Evolutionary conservation across 2,329 filamentous ascomycete genomes (phyloP), one percentile per base, ranked within the genome.

Genomic region (Cadophora malorum): DNA sequence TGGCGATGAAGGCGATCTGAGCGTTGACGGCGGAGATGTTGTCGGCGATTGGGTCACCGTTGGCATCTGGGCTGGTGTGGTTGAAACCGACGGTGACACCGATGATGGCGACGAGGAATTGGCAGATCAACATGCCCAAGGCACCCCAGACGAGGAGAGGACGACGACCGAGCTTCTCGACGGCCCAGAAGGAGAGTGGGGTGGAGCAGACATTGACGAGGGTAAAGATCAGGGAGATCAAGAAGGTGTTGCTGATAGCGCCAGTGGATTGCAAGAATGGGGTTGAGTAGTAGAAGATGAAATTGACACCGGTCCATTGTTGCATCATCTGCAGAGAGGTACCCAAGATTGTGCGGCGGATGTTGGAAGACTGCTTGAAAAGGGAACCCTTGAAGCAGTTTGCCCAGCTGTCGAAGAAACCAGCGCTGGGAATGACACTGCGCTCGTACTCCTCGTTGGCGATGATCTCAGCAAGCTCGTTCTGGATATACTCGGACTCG

Each of bases 371-470:
- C 67, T 85, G 84, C 70, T 75, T 59, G 56, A 59, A 82, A 71
- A 93, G 83, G 73, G 88, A 86, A 73, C 91, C 87, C 70, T 77
- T 86, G 80, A 92, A 88, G 84, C 88, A 90, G 77, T 85, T 86
- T 73, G 82, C 79, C 93, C 93, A 96, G 76, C 84, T 86, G 74
- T 82, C 82, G 78, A 90, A 83, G 84, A 90, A 93, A 74, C 86
- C 85, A 73, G 83, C 83, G 72, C 84, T 80, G 71, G 91, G 90
- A 68, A 91, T 89, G 68, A 90, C 81, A 61, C 86, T 82, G 74
- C 90, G 84, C 84, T 97, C 94, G 78, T 95, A 94, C 81, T 92
- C 91, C 80, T 95, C 88, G 84, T 96, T 97, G 83, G 93, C 93
- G 68, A 96, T 85, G 72, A 97, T 93, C 82, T 97, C 93, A 53